A percentile compares a stretch with the other conserved stretches of the same genome.
These are phyloP conservation scores for Chrysophaeum taylorii DNA, from an alignment of 352 stramenopile genomes.

Conservation along the genomic window DNA sequence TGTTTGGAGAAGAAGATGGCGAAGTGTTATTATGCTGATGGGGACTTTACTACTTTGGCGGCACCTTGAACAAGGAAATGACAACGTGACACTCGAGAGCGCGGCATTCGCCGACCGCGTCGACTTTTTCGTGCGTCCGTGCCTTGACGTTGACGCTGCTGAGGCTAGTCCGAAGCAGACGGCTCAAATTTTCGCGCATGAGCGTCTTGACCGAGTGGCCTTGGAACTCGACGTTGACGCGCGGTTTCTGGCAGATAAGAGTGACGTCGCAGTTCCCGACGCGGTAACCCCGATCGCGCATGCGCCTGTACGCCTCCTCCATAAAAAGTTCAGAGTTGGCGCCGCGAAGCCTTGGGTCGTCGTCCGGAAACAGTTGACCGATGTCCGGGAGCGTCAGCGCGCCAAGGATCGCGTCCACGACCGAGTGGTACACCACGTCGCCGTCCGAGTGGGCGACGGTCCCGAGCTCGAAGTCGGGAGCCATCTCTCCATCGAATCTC, in stretches of 20 bases:
- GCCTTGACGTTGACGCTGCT: constrained; percentile 67
- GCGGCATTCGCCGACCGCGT: constrained; percentile 55
- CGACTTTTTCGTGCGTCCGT: constrained; percentile 60
- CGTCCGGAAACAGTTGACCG: constrained; percentile 64
- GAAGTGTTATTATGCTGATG: no score
- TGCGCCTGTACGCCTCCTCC: constrained; percentile 58
- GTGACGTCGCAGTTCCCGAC: constrained; percentile 69
- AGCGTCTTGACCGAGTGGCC: constrained; percentile 45
- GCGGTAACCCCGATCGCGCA: constrained; percentile 54
- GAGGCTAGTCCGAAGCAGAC: constrained; percentile 48
- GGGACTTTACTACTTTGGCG: no score
- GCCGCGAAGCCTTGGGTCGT: constrained; percentile 60
- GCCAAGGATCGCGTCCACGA: constrained; percentile 68
- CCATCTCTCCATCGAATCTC: background rate
- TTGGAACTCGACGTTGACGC: constrained; percentile 23
- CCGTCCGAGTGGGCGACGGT: constrained; percentile 62
- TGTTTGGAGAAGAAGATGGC: no score
- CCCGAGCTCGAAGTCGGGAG: constrained; percentile 41
- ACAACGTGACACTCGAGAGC: constrained; percentile 60
- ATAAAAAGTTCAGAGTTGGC: constrained; percentile 66
- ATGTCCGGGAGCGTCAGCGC: constrained; percentile 46
- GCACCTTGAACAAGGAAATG: constrained; percentile 51
- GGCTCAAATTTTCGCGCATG: constrained; percentile 68
- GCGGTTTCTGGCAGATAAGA: constrained; percentile 62
- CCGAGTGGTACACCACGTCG: constrained; percentile 66